phyloP scores from a whole-genome alignment of 1,284 basidiomycete species.

The Pseudozyma pruni region DNA sequence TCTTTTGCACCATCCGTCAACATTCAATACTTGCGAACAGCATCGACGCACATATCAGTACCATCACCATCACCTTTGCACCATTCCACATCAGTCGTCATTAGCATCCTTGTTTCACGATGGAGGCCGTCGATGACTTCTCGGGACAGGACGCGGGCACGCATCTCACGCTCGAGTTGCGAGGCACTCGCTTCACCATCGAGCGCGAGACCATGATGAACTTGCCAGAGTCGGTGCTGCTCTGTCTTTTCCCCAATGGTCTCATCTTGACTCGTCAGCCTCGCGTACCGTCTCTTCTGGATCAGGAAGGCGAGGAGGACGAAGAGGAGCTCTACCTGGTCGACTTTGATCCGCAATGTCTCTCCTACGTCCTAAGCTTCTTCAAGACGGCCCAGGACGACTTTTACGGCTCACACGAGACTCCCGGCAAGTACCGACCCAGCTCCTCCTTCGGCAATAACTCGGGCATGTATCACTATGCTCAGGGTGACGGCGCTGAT shows the following conservation, averaged over 20 bases:
- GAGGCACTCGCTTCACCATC: slow-evolving; percentile 89
- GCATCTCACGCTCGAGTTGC: slow-evolving; percentile 88
- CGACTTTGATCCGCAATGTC: slow-evolving; percentile 97
- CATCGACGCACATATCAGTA: too few relatives aligned
- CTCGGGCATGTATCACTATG: slow-evolving; percentile 28
- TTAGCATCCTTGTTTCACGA: slow-evolving; percentile 23
- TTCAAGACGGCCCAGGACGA: slow-evolving; percentile 85
- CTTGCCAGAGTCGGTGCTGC: slow-evolving; percentile 92
- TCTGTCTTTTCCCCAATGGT: slow-evolving; percentile 97
- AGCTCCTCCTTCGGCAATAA: slow-evolving; percentile 63
- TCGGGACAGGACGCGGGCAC: slow-evolving; percentile 68
- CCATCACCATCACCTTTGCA: too few relatives aligned
- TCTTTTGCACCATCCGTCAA: too few relatives aligned
- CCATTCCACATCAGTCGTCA: too few relatives aligned
- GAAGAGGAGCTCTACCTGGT: slow-evolving; percentile 95
- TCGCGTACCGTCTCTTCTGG: slow-evolving; percentile 68
- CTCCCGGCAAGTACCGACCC: slow-evolving; percentile 80
- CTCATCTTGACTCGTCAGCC: slow-evolving; percentile 90
- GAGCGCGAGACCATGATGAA: slow-evolving; percentile 99
- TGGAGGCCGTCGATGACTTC: slow-evolving; percentile 49
- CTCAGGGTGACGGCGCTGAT: slow-evolving; percentile 68
- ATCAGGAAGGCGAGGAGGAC: slow-evolving; percentile 72
- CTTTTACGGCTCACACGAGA: slow-evolving; percentile 87
- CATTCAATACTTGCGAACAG: too few relatives aligned
- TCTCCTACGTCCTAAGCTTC: slow-evolving; percentile 90